Evolutionary conservation across 108 stramenopile species (phyloP), one percentile per base, ranked within the genome.

Genomic region (Aurantiochytrium sp.): DNA sequence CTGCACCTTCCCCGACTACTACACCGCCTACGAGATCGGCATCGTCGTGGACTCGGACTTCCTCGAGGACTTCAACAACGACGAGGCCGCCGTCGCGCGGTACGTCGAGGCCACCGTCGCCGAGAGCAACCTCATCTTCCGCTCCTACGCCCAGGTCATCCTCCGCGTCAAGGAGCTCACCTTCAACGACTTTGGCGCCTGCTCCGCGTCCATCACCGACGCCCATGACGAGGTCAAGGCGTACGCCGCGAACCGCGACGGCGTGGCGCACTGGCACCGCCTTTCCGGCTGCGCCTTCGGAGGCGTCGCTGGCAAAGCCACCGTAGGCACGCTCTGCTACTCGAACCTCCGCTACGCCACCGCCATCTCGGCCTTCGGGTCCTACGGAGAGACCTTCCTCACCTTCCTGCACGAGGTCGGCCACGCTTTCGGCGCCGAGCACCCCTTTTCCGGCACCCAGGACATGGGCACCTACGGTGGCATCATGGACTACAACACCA

Each of bases 381-480:
- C 59, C 34, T 65, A 65, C 59, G 22, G 34, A 8, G 59, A 65
- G 24, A 65, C 59, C 45, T 81, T 81, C 24, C 21, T 48, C 42
- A 81, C 24, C 73, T 81, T 81, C 45, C 42, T 48, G 0, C 73
- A 81, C 45, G 73, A 81, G 73, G 19, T 48, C 45, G 73, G 73
- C 45, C 73, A 81, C 24, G 42, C 32, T 2, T 48, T 81, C 1
- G 45, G 73, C 17, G 73, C 73, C 39, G 39, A 2, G n/a, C 73
- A 81, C 39, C 73, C 39, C n/a, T 81, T 81, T 2, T 15, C 15
- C 27, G 8, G 24, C 59, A 65, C 15, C 19, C 8, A 10, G 15
- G 24, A 65, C 34, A 19, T 19, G 8, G 59, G 22, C 59, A 12
- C 21, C 73, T 12, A 81, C 45, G 73, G 73, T 1, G 73, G 73